Evolutionary conservation across 2,329 filamentous ascomycete species (phyloP), one percentile per base, ranked within the genome.

Genomic region (Alternaria atra): DNA sequence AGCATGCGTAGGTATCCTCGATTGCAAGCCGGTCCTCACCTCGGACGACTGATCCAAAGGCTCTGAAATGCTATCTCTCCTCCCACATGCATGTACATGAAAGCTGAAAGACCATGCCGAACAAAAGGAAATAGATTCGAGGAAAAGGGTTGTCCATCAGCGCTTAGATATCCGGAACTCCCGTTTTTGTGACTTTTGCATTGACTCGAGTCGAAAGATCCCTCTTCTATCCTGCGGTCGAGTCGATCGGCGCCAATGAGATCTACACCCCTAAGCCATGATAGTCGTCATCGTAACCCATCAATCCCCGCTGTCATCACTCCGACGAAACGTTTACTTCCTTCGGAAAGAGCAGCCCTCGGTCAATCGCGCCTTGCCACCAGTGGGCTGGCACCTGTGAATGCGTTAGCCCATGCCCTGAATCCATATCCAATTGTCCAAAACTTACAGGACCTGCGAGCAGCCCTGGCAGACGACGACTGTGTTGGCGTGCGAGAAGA

Each of bases 301-400:
- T 76, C 73, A 74, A 65, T 68, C 70, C 67, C 69, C 71, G 60
- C 71, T 69, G 67, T 69, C 66, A 64, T 69, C 66, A 62, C 55
- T 62, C 57, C 60, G 42, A 58, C 50, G 60, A 69, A 51, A 66
- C 84, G 80, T 92, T 86, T 98, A 99, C 94, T 99, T 99, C 88
- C 94, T 94, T 87, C 95, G 91, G 93, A 99, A 99, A 82, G 95
- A 98, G 92, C 95, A 99, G 84, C 95, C 95, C 91, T 99, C 95
- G 73, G 95, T 99, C 81, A 99, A 88, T 84, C 95, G 89, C 81
- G 95, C 95, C 90, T 99, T 99, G 81, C 95, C 95, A 90, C 95
- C 95, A 77, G 95, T 99, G 74, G 95, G 95, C 85, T 99, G 95
- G 92, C 95, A 99, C 71, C 76, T 78, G 61, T 44, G 39, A 52